Percentiles rank a stretch among this genome's conserved stretches.
phyloP scores from a whole-genome alignment of 2,329 filamentous ascomycete genomes.

The Reticulascus tulasneorum region DNA sequence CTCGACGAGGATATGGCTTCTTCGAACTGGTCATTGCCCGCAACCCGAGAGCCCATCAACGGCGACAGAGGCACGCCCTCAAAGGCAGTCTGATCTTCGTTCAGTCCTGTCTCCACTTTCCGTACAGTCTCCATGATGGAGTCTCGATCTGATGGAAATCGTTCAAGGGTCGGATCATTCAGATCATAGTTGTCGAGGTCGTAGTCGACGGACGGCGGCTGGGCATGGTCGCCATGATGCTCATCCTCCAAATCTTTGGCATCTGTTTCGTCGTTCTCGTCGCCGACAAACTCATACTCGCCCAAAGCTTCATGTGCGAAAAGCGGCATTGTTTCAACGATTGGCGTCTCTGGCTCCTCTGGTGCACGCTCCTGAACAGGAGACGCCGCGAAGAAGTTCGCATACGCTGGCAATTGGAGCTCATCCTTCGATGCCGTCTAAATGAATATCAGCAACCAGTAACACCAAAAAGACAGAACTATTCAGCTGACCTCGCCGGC shows the following conservation, averaged over 20 bases:
- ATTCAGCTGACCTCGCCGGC: constrained; percentile 16
- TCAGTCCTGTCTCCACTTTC: constrained; percentile 40
- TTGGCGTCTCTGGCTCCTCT: too few relatives aligned
- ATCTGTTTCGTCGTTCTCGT: constrained; percentile 22
- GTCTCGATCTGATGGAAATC: constrained; percentile 40
- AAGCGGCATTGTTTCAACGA: constrained; percentile 37
- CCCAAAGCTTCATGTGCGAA: constrained; percentile 46
- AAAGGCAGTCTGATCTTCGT: constrained; percentile 33
- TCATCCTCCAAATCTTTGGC: not conserved
- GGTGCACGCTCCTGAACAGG: too few relatives aligned
- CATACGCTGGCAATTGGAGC: too few relatives aligned
- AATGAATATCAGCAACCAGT: too few relatives aligned
- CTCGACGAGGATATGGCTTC: constrained; percentile 30
- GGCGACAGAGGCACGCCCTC: constrained; percentile 33
- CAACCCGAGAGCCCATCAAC: constrained; percentile 26
- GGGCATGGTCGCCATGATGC: too few relatives aligned
- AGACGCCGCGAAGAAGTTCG: too few relatives aligned
- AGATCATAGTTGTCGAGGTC: constrained; percentile 30
- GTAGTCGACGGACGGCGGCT: constrained; percentile 14
- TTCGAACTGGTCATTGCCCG: constrained; percentile 32
- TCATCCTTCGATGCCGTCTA: too few relatives aligned
- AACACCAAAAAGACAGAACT: too few relatives aligned
- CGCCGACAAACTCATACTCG: constrained; percentile 31
- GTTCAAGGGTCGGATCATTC: constrained; percentile 45
- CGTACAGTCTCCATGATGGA: constrained; percentile 43